Evolutionary conservation across 2,329 filamentous ascomycete genomes (phyloP).

Genomic region (Talaromyces islandicus): DNA sequence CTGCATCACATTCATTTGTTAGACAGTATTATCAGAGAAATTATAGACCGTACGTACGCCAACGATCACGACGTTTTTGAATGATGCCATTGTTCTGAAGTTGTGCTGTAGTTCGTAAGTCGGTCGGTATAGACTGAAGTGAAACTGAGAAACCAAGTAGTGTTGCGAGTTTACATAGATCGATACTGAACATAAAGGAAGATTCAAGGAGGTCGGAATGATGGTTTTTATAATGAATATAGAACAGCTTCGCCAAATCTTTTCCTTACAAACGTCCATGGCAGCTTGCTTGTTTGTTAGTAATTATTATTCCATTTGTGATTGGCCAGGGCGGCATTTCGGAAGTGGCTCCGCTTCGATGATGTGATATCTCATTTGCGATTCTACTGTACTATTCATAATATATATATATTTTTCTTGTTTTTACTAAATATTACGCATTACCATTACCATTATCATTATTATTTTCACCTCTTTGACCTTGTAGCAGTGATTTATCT

Average conservation of each 20-base stretch:
- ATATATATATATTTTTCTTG: too few species aligned
- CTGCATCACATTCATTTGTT: conserved; percentile 10
- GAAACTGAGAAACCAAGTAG: too few species aligned
- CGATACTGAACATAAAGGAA: not conserved
- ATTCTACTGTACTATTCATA: too few species aligned
- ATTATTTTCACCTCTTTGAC: too few species aligned
- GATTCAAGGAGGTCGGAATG: not conserved
- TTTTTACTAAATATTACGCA: too few species aligned
- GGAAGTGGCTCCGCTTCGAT: conserved; percentile 2
- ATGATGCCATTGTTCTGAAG: conserved; percentile 6
- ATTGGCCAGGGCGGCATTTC: conserved; percentile 4
- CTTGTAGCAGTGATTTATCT: too few species aligned
- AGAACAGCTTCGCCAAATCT: not conserved
- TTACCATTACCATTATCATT: too few species aligned
- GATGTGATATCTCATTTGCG: not conserved
- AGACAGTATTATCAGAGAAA: not conserved
- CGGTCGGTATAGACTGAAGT: too few species aligned
- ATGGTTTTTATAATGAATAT: not conserved
- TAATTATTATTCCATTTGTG: not conserved
- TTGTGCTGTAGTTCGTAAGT: not conserved
- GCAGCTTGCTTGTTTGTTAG: not conserved
- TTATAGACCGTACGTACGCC: conserved; percentile 13
- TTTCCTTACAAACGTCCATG: not conserved
- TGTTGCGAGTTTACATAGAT: too few species aligned
- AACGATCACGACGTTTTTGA: conserved; percentile 14